A percentile compares a stretch with the other conserved stretches of the same genome.
phyloP scores from a whole-genome alignment of 2,329 filamentous ascomycete genomes.

The Pseudogymnoascus sp. region DNA sequence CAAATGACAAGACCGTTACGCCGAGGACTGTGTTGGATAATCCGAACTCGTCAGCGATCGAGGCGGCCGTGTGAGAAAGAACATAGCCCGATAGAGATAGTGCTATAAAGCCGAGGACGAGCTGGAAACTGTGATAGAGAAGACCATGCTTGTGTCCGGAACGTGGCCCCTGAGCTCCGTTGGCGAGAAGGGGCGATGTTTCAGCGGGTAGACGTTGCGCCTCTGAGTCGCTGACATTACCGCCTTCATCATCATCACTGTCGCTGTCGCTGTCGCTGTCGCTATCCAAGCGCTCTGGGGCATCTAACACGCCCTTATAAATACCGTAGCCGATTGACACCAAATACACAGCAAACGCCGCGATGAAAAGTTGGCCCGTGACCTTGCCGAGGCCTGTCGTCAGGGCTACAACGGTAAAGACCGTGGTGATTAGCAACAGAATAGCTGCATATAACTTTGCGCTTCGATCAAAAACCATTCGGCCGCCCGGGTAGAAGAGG shows the following conservation, averaged over 20 bases:
- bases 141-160: constrained; percentile 21
- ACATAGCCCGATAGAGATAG: constrained; percentile 42
- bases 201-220: constrained; percentile 13
- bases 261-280: constrained; percentile 29
- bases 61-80: constrained; percentile 37
- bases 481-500: constrained; percentile 32
- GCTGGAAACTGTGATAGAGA: constrained; percentile 34
- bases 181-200: constrained; percentile 9
- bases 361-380: constrained; percentile 37
- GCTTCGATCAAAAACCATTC: constrained; percentile 39
- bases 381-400: constrained; percentile 28
- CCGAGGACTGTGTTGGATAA: constrained; percentile 42
- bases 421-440: constrained; percentile 36
- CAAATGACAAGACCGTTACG: constrained; percentile 41
- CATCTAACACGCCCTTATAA: constrained; percentile 34
- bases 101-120: constrained; percentile 37
- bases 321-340: constrained; percentile 39
- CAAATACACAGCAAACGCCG: constrained; percentile 38
- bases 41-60: constrained; percentile 34
- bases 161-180: not conserved
- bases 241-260: constrained; percentile 15
- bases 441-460: constrained; percentile 40
- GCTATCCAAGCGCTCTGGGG: constrained; percentile 38
- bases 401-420: constrained; percentile 31
- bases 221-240: not conserved